Base-by-base conservation (phyloP, 345 rosid species). In the Bruguiera parviflora region DNA sequence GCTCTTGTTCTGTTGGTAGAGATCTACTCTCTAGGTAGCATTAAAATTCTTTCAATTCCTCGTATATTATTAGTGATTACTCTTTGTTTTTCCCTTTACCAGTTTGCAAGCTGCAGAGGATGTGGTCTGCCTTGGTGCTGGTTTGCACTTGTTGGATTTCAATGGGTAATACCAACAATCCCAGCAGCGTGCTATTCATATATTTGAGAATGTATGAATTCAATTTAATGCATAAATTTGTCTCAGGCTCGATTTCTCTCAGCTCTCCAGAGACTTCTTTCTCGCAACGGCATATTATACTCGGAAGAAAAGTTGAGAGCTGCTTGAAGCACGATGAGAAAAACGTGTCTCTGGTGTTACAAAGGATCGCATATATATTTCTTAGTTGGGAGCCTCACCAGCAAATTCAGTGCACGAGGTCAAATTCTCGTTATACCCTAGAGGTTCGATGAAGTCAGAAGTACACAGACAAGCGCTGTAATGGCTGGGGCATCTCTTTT, bases 1-100 rank as follows among this genome's bases (percentile, higher is more conserved):
- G 83, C 80, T 66, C 77, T 88, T 52, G 28, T 78, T 52, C 71
- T 89, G 32, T 63, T 81, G 93, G 98, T 91, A 80, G 56, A 66
- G 33, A 28, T 73, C 69, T 49, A 32, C 29, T 61, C 68, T 22
- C 10, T 47, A 7, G 32, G 31, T 65, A 39, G 31, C n/a, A 18
- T 18, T 33, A 25, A 29, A 22, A 24, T 47, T 58, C 20, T 27
- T 51, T 25, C 61, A 53, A 22, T 33, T 69, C 63, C 8, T 43
- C 32, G 21, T 31, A 22, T 49, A 28, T 64, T 51, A 59, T n/a
- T 25, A 32, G 6, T 31, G n/a, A 13, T 58, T 39, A 27, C 39
- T 3, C 58, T 55, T 67, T 25, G 2, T 1, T 32, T 66, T n/a
- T 61, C 51, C 6, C 51, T 18, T 60, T 58, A 18, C 19, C 61